Evolutionary conservation across 2,329 filamentous ascomycete species (phyloP), one percentile per base, ranked within the genome.

Genomic region (Fusarium sp.): DNA sequence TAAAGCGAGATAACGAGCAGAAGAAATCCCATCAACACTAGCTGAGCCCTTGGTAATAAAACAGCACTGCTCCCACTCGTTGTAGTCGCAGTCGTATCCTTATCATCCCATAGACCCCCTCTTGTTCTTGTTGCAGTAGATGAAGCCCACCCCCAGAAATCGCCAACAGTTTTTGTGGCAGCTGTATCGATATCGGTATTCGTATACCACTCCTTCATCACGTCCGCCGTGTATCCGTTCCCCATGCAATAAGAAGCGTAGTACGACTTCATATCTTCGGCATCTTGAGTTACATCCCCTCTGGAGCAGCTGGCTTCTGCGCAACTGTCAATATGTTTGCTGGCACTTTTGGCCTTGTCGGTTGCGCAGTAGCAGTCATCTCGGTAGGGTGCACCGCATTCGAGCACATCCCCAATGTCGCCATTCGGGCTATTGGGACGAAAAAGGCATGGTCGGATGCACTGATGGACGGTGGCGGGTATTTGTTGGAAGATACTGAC

Each of bases 191-290:
- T 59, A 3, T 40, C 52, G 6, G 56, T 59, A 3, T 53, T 53
- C 0, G 56, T 59, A 7, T 24, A 59, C 56, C 56, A 59, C 1
- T 58, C 53, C 3, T 32, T 30, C 20, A 59, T 38, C 0, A 2
- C 19, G 1, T 58, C 36, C 2, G 28, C 56, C 3, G 43, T 49
- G 19, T 36, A 58, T 14, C 56, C 53, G 19, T 59, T 50, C 0
- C 2, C 36, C 42, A 59, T 50, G 4, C 56, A 59, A 3, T 58
- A 58, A 2, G 56, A 59, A 3, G 55, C 57, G 4, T 61, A 60
- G 4, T 61, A 60, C 1, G 7, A 14, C 8, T 32, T 45, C 57
- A 61, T 60, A 0, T 55, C 34, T 1, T 44, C 34, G 1, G 57
- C 55, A 19, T 61, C 55, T 23, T 46, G 23, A 3, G 55, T 19